A percentile compares a stretch with the other conserved stretches of the same genome.
These are phyloP conservation scores for Glomus cerebriforme DNA, from an alignment of 192 early-diverging fungal genomes.

Conservation along the genomic window DNA sequence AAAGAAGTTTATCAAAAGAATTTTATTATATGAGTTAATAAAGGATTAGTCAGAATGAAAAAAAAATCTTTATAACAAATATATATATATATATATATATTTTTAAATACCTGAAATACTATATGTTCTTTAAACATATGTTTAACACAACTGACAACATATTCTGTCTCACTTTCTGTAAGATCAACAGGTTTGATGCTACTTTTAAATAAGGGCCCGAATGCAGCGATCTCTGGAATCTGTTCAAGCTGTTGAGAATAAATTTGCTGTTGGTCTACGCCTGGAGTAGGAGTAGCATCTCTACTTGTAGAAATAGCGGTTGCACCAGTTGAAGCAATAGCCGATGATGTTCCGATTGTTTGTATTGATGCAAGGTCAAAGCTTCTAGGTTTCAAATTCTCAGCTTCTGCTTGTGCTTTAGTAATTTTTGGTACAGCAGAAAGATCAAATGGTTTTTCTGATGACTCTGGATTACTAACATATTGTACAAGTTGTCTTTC, in stretches of 20 bases:
- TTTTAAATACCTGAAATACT: conserved; percentile 81
- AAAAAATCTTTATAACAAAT: too few species aligned
- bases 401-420: conserved; percentile 82
- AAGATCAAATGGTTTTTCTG: conserved; percentile 77
- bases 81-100: background rate
- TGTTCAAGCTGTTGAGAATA: conserved; percentile 78
- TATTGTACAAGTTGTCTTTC: conserved; percentile 90
- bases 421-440: conserved; percentile 77
- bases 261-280: conserved; percentile 66
- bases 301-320: conserved; percentile 33
- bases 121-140: conserved; percentile 90
- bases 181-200: conserved; percentile 73
- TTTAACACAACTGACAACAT: conserved; percentile 88
- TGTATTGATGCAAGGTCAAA: conserved; percentile 35
- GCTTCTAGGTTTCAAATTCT: conserved; percentile 58
- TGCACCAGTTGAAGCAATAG: conserved; percentile 31
- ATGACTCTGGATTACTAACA: conserved; percentile 64
- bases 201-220: conserved; percentile 88
- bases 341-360: conserved; percentile 37
- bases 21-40: background rate
- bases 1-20: background rate
- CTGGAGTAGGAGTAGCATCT: conserved; percentile 42
- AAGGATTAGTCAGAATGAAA: too few species aligned
- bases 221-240: conserved; percentile 80
- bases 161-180: conserved; percentile 96